Conservation (phyloP, 257 asterid genomes). For the Cruciata laevipes region DNA sequence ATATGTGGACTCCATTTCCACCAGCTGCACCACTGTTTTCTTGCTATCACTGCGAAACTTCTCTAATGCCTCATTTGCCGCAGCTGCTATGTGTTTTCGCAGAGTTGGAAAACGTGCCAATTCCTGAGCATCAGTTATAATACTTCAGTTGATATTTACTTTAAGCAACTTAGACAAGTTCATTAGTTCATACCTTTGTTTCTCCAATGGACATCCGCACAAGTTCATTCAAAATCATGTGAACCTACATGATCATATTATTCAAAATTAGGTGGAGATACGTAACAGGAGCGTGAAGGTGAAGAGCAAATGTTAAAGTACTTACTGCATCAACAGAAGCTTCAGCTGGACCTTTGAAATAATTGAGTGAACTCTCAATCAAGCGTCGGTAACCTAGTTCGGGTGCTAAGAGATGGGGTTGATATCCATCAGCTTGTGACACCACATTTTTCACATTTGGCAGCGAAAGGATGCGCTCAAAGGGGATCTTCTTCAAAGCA, state of each 20-base stretch:
- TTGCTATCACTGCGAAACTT: slow-evolving; percentile 30
- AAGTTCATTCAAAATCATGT: slow-evolving; percentile 35
- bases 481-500: slow-evolving; percentile 39
- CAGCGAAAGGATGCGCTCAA: slow-evolving; percentile 33
- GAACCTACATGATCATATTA: slow-evolving; percentile 25
- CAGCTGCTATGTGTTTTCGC: slow-evolving; percentile 26
- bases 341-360: slow-evolving; percentile 47
- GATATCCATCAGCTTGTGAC: slow-evolving; percentile 45
- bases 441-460: slow-evolving; percentile 39
- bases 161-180: neutral
- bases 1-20: slow-evolving; percentile 43
- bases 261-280: no score
- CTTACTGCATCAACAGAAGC: slow-evolving; percentile 43
- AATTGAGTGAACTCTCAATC: slow-evolving; percentile 35
- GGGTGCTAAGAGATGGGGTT: slow-evolving; percentile 43
- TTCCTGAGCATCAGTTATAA: slow-evolving; percentile 19
- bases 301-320: neutral
- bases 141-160: neutral
- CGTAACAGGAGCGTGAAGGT: neutral
- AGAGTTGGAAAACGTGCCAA: slow-evolving; percentile 36
- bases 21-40: slow-evolving; percentile 35
- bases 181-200: slow-evolving; percentile 26
- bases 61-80: slow-evolving; percentile 36
- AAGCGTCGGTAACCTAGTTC: slow-evolving; percentile 42
- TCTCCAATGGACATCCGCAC: slow-evolving; percentile 37